A percentile compares a stretch with the other conserved stretches of the same genome.
phyloP scores from a whole-genome alignment of 2,329 filamentous ascomycete species.

The Bipolaris gigantea region DNA sequence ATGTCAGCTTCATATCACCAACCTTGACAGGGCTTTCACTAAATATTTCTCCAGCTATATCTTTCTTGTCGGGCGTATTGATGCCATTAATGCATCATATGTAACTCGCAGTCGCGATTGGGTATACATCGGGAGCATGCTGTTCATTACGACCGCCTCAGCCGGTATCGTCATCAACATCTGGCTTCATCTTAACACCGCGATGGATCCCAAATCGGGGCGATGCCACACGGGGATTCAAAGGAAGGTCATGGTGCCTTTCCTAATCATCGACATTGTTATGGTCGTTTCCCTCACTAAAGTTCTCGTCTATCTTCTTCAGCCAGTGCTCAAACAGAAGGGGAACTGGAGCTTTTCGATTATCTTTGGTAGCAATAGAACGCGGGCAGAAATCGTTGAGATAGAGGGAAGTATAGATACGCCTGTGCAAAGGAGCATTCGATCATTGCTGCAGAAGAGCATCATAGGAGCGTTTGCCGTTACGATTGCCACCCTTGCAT shows the following conservation, averaged over 20 bases:
- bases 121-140: slow-evolving; percentile 37
- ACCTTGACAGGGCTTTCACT: background rate
- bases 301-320: slow-evolving; percentile 43
- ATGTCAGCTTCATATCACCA: slow-evolving; percentile 15
- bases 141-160: slow-evolving; percentile 26
- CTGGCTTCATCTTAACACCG: slow-evolving; percentile 35
- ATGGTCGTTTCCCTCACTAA: slow-evolving; percentile 42
- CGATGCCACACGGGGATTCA: slow-evolving; percentile 45
- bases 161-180: slow-evolving; percentile 26
- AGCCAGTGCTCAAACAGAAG: slow-evolving; percentile 18
- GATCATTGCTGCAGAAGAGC: slow-evolving; percentile 31
- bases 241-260: slow-evolving; percentile 36
- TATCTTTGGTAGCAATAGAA: background rate
- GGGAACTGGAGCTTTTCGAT: background rate
- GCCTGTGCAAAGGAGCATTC: slow-evolving; percentile 23
- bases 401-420: slow-evolving; percentile 7
- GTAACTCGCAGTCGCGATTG: slow-evolving; percentile 35
- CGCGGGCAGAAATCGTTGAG: background rate
- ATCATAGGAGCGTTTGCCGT: slow-evolving; percentile 39
- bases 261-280: slow-evolving; percentile 40
- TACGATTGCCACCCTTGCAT: slow-evolving; percentile 42
- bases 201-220: slow-evolving; percentile 29
- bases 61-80: slow-evolving; percentile 46
- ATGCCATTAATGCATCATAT: slow-evolving; percentile 40
- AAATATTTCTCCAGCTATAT: slow-evolving; percentile 29